Evolutionary conservation across 2,329 filamentous ascomycete genomes (phyloP), one percentile per base, ranked within the genome.

Genomic region (Lomentospora prolificans): DNA sequence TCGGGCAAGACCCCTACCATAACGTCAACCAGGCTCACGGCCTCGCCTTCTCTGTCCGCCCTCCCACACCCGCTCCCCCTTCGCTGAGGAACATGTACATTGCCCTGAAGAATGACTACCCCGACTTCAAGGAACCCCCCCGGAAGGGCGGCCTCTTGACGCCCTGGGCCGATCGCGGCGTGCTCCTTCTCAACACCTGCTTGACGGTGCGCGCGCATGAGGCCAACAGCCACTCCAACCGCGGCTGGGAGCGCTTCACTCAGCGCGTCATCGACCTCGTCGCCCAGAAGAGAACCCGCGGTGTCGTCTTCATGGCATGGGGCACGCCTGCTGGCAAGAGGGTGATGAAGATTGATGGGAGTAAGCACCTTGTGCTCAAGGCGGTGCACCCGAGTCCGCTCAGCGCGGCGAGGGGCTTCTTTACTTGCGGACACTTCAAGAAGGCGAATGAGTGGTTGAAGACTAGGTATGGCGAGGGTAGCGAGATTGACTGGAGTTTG

Each of bases 1-100:
- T 97, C 55, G 94, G 94, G 61, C 94, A 99, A 74, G 94, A 99
- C 68, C 94, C 94, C 2, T 99, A 99, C 70, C 94, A 99, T 75
- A 95, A 95, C 69, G 70, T 83, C 68, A 95, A 95, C 70, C 94
- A 99, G 76, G 94, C 94, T 53, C 94, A 97, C 70, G 94, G 94
- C 46, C 84, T 99, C 58, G 92, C 89, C 67, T 99, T 99, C 78
- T 96, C 90, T 51, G 91, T 97, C 56, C 88, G 89, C 8, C 86
- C 92, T 3, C 94, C 94, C 0, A 95, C 90, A 0, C 82, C 82
- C 3, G 90, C 92, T 1, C 94, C 94, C 0, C 91, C 92, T 0
- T 96, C 90, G 1, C 84, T 99, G 14, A 82, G 83, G 64, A 99
- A 99, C 73, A 96, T 99, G 74, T 99, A 95, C 76, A 90, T 79